Evolutionary conservation across 2,329 filamentous ascomycete genomes (phyloP), one percentile per base, ranked within the genome.

Genomic region (Aspergillus neoniger): DNA sequence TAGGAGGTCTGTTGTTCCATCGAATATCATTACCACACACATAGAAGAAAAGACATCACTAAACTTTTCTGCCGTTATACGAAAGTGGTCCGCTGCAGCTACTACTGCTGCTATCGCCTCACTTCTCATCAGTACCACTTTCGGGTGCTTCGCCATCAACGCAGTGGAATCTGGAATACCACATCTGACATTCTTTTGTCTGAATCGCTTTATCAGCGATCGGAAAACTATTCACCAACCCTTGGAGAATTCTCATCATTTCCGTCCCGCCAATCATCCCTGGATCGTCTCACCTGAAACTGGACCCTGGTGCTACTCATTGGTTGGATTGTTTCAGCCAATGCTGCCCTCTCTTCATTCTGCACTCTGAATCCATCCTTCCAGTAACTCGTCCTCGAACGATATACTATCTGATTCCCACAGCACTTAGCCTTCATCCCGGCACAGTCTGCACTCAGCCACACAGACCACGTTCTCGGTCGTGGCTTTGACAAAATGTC

Each of bases 391-490:
- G 21, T 15, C 30, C 39, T 32, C 30, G 23, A 39, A 38, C 53
- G 5, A 32, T 36, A 44, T 44, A 36, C 23, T 44, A 36, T 14
- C 12, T 36, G 32, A 12, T 15, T 36, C 2, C 30, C 12, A 36
- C 32, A 5, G 14, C 6, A 36, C 14, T 15, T 28, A 8, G 10
- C 43, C 39, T 32, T 41, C 41, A 44, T 44, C 32, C 21, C 39
- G 7, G n/a, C 53, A 7, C 36, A 32, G 25, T 14, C 39, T 17
- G 36, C 39, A 43, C 23, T 28, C 25, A 15, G 43, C 19, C n/a
- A 47, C 25, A 43, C 41, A 25, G 53, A 81, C 74, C 25, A 82
- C 64, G 69, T 82, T 80, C 14, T 32, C 6, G 50, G 36, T 30
- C 48, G 55, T 36, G 28, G 17, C 58, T 49, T 36, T 51, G 57